phyloP scores from a whole-genome alignment of 2,329 filamentous ascomycete genomes.

The Knufia petricola region DNA sequence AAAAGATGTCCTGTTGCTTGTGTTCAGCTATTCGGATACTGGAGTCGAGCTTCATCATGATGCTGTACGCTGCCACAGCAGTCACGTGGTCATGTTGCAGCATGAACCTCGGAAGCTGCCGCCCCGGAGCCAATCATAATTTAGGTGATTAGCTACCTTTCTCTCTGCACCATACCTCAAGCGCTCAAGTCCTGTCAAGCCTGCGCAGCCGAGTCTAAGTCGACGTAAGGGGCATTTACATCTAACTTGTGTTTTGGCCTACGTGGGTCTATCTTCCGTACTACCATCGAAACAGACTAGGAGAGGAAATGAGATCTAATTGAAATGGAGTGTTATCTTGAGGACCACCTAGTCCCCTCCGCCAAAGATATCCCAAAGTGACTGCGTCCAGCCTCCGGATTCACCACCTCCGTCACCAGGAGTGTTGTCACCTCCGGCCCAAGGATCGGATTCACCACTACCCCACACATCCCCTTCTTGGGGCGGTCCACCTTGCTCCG shows the following conservation, averaged over 20 bases:
- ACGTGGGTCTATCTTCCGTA: conserved; percentile 63
- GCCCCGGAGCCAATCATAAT: not conserved
- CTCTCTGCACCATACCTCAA: not conserved
- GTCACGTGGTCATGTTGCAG: conserved; percentile 1
- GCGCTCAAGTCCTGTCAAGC: too few relatives aligned
- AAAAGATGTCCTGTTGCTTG: not conserved
- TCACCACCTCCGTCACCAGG: conserved; percentile 23
- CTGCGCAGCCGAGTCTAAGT: too few relatives aligned
- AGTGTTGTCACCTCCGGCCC: conserved; percentile 23
- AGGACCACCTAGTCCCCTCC: not conserved
- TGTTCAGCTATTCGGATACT: not conserved
- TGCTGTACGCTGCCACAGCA: not conserved
- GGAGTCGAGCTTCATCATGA: not conserved
- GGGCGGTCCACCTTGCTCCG: conserved; percentile 14
- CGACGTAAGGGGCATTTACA: too few relatives aligned
- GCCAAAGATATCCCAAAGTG: conserved; percentile 20
- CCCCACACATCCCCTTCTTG: conserved; percentile 28
- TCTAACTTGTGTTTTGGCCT: too few relatives aligned
- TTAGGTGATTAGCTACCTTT: not conserved
- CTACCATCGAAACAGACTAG: conserved; percentile 34
- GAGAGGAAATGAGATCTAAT: not conserved
- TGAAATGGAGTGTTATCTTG: not conserved
- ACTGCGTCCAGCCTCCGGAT: conserved; percentile 23
- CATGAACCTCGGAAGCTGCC: conserved; percentile 1
- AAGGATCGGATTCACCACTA: conserved; percentile 25